Evolutionary conservation across 2,329 filamentous ascomycete genomes (phyloP), one percentile per base, ranked within the genome.

Genomic region (Aspergillus flavus): DNA sequence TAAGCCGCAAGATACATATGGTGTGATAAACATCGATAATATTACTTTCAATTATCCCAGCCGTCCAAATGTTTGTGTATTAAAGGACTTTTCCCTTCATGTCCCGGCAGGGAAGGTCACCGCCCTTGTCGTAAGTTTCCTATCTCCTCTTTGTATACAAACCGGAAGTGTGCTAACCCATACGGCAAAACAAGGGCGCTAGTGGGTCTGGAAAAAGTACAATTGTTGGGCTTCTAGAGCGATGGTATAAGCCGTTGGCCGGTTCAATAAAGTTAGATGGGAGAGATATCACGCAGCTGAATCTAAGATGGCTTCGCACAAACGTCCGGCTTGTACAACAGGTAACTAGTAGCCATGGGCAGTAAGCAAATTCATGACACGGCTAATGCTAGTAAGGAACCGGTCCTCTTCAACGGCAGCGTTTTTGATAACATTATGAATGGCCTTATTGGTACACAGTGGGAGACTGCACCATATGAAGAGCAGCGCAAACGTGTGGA

Each of bases 391-490:
- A 16, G 16, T 6, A 26, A 59, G 74, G 93, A 97, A 72, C 92
- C 93, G 1, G 89, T 91, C 0, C 83, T 97, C 0, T 96, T 97
- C 74, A 87, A 88, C 58, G 92, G 89, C 0, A 92, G 91, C 0
- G 94, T 97, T 68, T 92, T 85, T 72, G 86, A 91, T 52, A 96
- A 96, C 76, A 95, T 97, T 56, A 79, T 79, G 1, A 73, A 80
- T 45, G 83, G 83, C 3, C 73, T 85, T 4, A 73, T 80, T 73
- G 67, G 85, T 57, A 86, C 84, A 19, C 79, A 80, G 59, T 61
- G 48, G 48, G 48, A 52, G 46, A 16, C 39, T 50, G 14, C 10
- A 56, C 50, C 59, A 50, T 46, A 32, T 64, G 68, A 28, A 41
- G 54, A 56, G 7, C 45, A 64, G 19, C 36, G 45, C 4, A 46